phyloP scores from a whole-genome alignment of 495 filamentous ascomycete genomes.

The Halenospora varia region DNA sequence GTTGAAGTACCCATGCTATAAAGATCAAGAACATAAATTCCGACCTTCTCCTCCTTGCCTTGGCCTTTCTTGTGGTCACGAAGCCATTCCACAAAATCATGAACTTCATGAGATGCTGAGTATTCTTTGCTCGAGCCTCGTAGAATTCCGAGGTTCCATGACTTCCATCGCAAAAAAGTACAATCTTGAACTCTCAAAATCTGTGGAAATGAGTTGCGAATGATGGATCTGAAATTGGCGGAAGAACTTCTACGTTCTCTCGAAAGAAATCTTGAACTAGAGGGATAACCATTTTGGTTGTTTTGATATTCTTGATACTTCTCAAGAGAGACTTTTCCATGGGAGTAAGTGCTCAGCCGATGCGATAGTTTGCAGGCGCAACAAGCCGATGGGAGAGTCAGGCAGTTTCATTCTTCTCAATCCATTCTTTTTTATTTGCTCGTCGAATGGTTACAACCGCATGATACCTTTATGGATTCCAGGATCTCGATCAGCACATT shows the following conservation, averaged over 20 bases:
- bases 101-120: slow-evolving; percentile 29
- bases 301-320: too few relatives aligned
- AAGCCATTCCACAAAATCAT: slow-evolving; percentile 21
- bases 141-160: slow-evolving; percentile 52
- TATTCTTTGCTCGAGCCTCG: slow-evolving; percentile 43
- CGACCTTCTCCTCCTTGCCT: slow-evolving; percentile 33
- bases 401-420: too few relatives aligned
- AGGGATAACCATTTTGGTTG: too few relatives aligned
- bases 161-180: slow-evolving; percentile 47
- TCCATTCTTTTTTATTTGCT: too few relatives aligned
- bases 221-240: not conserved
- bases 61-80: slow-evolving; percentile 37
- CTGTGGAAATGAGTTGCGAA: slow-evolving; percentile 23
- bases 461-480: too few relatives aligned
- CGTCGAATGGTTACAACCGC: too few relatives aligned
- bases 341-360: too few relatives aligned
- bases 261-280: not conserved
- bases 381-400: too few relatives aligned
- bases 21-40: slow-evolving; percentile 53
- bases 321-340: too few relatives aligned
- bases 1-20: slow-evolving; percentile 53
- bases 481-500: too few relatives aligned
- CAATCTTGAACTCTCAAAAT: slow-evolving; percentile 35
- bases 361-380: too few relatives aligned
- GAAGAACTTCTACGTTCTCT: not conserved